A percentile compares a stretch with the other conserved stretches of the same genome.
Conservation (phyloP, 225 moss, liverwort and hornwort genomes). For the Thuidium tamariscinum region DNA sequence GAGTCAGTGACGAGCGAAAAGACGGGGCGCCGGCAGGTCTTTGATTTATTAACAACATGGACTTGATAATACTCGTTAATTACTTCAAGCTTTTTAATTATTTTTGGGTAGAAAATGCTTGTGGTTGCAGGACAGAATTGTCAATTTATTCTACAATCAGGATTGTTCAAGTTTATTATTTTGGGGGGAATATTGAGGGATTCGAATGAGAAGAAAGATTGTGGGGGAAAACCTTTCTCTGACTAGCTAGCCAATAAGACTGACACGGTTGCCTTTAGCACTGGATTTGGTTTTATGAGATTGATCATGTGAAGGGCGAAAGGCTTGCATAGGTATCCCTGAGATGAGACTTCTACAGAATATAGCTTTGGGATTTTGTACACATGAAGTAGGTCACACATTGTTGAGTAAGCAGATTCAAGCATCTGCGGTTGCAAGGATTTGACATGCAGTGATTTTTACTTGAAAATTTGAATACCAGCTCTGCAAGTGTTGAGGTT, state of each 20-base stretch:
- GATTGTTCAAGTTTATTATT: not conserved
- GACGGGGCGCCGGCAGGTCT: constrained; percentile 73
- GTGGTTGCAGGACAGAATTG: not conserved
- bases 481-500: too few species aligned
- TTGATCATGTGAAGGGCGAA: not conserved
- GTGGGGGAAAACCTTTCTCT: not conserved
- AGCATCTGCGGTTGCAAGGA: not conserved
- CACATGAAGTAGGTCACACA: not conserved
- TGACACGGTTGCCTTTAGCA: not conserved
- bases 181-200: not conserved
- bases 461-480: not conserved
- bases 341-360: not conserved
- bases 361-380: not conserved
- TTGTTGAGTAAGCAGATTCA: not conserved
- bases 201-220: not conserved
- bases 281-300: not conserved
- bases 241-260: too few species aligned
- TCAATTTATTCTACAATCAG: not conserved
- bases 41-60: not conserved
- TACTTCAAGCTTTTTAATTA: not conserved
- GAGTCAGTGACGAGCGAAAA: constrained; percentile 73
- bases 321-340: not conserved
- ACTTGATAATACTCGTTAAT: not conserved
- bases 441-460: not conserved
- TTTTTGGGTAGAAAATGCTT: not conserved